These are phyloP conservation scores for Bipolaris oryzae DNA, from an alignment of 2,329 filamentous ascomycete species.

Conservation along the genomic window DNA sequence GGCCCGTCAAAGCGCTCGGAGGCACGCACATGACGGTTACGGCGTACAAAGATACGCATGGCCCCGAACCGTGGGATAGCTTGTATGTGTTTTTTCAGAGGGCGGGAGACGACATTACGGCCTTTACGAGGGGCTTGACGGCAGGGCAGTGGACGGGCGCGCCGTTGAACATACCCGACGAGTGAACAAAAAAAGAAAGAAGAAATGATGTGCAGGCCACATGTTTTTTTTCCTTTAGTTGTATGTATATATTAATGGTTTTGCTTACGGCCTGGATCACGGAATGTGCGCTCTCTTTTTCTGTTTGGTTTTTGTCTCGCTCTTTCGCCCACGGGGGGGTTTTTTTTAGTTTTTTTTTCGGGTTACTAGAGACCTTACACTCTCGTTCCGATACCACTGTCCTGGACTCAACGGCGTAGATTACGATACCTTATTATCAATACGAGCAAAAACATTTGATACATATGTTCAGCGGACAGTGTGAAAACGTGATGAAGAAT, in stretches of 20 bases:
- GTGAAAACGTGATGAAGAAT: neutral
- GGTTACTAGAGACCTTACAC: neutral
- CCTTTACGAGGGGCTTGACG: slow-evolving; percentile 30
- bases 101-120: slow-evolving; percentile 38
- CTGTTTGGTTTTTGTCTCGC: too few relatives aligned
- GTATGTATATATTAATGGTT: neutral
- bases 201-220: neutral
- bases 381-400: neutral
- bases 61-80: slow-evolving; percentile 28
- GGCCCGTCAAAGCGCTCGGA: slow-evolving; percentile 39
- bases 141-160: slow-evolving; percentile 41
- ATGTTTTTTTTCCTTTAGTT: neutral
- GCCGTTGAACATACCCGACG: slow-evolving; percentile 33
- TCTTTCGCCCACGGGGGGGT: too few relatives aligned
- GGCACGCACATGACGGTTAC: slow-evolving; percentile 52
- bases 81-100: slow-evolving; percentile 45
- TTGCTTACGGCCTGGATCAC: neutral
- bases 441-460: too few relatives aligned
- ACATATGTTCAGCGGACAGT: too few relatives aligned
- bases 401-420: neutral
- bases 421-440: too few relatives aligned
- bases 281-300: too few relatives aligned
- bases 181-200: neutral
- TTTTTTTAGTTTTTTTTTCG: neutral
- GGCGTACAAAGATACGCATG: slow-evolving; percentile 34